Evolutionary conservation across 495 filamentous ascomycete genomes (phyloP).

Genomic region (Staphylotrichum tortipilum): DNA sequence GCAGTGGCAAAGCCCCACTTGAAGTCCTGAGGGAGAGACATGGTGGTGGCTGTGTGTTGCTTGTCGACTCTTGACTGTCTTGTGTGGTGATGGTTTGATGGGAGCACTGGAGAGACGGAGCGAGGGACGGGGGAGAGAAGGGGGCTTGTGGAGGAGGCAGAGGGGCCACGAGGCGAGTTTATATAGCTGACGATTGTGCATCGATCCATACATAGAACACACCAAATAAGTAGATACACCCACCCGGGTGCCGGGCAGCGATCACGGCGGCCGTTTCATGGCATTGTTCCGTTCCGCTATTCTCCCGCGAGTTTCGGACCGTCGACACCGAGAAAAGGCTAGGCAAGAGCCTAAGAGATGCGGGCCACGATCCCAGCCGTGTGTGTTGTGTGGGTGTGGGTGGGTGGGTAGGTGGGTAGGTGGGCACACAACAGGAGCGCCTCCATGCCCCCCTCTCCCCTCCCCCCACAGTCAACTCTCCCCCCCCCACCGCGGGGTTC

Average conservation of each 20-base stretch:
- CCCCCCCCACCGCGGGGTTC: constrained; percentile 8
- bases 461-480: no score
- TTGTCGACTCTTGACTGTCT: no score
- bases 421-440: no score
- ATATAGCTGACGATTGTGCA: constrained; percentile 20
- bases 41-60: constrained; percentile 18
- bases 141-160: neutral
- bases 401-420: no score
- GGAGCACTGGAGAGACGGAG: neutral
- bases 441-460: no score
- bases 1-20: constrained; percentile 79
- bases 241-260: no score
- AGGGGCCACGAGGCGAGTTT: constrained; percentile 4
- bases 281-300: constrained; percentile 28
- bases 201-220: no score
- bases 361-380: neutral
- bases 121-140: no score
- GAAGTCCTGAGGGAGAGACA: constrained; percentile 63
- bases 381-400: neutral
- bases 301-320: constrained; percentile 40
- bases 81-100: neutral
- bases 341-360: constrained; percentile 27
- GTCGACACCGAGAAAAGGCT: constrained; percentile 40
- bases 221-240: no score
- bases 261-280: constrained; percentile 17